Evolutionary conservation across 1,284 basidiomycete species (phyloP), one percentile per base, ranked within the genome.

Genomic region (Coniferiporia weirii): DNA sequence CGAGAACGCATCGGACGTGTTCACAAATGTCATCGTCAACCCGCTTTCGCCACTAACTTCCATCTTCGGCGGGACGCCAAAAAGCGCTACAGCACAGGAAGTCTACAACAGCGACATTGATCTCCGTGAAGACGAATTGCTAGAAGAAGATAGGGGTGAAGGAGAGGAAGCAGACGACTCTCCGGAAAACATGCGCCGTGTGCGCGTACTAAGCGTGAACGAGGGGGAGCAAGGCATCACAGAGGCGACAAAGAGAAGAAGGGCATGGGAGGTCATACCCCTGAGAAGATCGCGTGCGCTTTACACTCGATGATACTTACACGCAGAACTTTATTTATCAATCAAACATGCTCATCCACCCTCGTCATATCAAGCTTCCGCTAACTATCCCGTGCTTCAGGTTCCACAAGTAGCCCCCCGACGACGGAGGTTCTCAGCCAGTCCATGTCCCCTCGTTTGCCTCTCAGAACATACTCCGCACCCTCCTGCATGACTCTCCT

Each of bases 111-210:
- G 79, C 17, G 79, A 82, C 61, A 85, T 90, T 62, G 89, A 91
- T 65, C 67, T 92, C 61, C 73, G 76, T 38, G 89, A 91, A 65
- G 81, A 89, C 62, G 89, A 92, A 64, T 77, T 91, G 12, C 67
- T 89, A 52, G 89, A 91, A 63, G 82, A 85, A 64, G 89, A 92
- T 57, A 78, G 84, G 19, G 82, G 80, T 4, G 87, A 88, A 68
- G 89, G 89, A 61, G 84, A 80, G 2, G 88, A 90, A 68, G 80
- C 83, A 2, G 89, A 92, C 66, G 85, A 92, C 68, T 84, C 85
- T 12, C 74, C 75, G 3, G 85, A 89, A 50, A 66, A 60, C 36
- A 61, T 71, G 13, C 71, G 82, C 36, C 64, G 68, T 17, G 72
- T 82, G 32, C 71, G 76, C 35, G 72, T 81, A 19, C 64, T 84